Evolutionary conservation across 305 asterid genomes (phyloP).

Genomic region (Plantago lanceolata): DNA sequence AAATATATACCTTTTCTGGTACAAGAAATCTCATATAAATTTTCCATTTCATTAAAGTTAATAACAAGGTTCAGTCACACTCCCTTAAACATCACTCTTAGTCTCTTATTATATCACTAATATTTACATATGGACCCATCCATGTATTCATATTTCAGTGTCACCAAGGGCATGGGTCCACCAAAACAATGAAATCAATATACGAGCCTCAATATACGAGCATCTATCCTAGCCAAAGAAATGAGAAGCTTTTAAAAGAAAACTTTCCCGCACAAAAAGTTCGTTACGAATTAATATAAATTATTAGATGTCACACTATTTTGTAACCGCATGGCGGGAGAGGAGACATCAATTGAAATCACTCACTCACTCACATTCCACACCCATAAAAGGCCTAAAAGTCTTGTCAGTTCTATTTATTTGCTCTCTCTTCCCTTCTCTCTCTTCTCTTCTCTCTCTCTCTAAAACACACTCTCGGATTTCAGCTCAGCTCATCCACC

Average conservation of each 20-base stretch:
- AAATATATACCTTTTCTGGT: no score
- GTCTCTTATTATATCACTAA: no score
- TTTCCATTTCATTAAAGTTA: no score
- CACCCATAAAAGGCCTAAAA: slow-evolving; percentile 30
- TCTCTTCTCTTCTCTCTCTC: slow-evolving; percentile 29
- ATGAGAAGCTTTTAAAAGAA: neutral
- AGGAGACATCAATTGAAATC: slow-evolving; percentile 10
- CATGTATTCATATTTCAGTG: no score
- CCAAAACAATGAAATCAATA: no score
- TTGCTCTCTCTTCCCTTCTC: slow-evolving; percentile 33
- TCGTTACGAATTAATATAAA: neutral
- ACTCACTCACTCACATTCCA: slow-evolving; percentile 19
- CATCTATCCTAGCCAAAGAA: no score
- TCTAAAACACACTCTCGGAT: neutral
- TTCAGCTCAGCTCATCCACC: slow-evolving; percentile 34
- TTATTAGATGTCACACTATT: neutral
- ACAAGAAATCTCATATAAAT: no score
- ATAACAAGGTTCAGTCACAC: no score
- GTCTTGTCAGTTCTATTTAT: slow-evolving; percentile 38
- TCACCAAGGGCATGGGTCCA: no score
- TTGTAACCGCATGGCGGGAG: slow-evolving; percentile 10
- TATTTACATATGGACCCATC: no score
- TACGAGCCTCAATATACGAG: no score
- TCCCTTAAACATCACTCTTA: no score
- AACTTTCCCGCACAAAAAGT: neutral